Evolutionary conservation across 495 filamentous ascomycete species (phyloP).

Genomic region (Penicillium odoratum): DNA sequence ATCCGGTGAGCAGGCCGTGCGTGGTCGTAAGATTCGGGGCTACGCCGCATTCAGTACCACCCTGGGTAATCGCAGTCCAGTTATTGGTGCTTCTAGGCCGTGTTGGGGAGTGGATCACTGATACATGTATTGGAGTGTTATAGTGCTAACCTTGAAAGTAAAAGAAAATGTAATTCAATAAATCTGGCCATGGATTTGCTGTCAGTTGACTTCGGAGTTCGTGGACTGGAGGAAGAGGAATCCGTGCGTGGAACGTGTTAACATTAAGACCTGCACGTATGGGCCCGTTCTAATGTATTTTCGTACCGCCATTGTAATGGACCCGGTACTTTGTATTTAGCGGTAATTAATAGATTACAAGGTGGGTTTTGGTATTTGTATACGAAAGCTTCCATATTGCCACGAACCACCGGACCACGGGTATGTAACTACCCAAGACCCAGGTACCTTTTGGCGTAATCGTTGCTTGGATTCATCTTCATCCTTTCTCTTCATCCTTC

Average conservation of each 20-base stretch:
- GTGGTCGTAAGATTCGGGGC: conserved; percentile 23
- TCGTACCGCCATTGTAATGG: not conserved
- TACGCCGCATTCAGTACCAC: conserved; percentile 25
- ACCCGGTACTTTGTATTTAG: not conserved
- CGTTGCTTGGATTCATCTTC: conserved; percentile 13
- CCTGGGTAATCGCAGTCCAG: conserved; percentile 21
- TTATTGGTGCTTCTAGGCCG: conserved; percentile 15
- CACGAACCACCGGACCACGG: conserved; percentile 15
- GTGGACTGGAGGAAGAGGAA: not conserved
- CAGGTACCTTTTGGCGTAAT: conserved; percentile 21
- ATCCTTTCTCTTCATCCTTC: conserved; percentile 1
- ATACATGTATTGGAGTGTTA: not conserved
- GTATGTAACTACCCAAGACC: conserved; percentile 20
- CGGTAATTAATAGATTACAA: not conserved
- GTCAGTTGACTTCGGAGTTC: not conserved
- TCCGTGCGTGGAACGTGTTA: not conserved
- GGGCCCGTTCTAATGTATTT: not conserved
- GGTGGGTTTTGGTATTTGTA: not conserved
- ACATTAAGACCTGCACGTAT: not conserved
- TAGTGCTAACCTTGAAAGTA: not conserved
- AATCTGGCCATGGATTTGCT: not conserved
- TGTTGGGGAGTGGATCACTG: conserved; percentile 13
- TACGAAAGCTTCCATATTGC: conserved; percentile 16
- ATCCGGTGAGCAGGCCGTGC: conserved; percentile 17
- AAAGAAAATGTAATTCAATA: not conserved